Conservation (phyloP, 257 asterid genomes). For the Vinca minor region DNA sequence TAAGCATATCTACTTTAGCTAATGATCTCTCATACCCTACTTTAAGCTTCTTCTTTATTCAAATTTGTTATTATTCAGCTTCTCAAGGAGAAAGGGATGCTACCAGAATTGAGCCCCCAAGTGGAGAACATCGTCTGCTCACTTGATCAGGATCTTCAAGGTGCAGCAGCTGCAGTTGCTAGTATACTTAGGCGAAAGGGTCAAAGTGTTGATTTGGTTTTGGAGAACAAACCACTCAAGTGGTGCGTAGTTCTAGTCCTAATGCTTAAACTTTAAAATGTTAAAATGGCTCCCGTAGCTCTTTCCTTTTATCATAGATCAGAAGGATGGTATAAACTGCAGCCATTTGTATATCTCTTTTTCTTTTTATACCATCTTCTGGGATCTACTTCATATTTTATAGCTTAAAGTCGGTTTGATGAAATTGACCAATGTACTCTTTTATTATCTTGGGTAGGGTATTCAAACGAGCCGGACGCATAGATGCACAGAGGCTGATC, state of each 20-base stretch:
- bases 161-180: conserved; percentile 71
- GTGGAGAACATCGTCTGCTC: conserved; percentile 81
- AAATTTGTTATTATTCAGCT: conserved; percentile 37
- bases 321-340: background rate
- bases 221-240: conserved; percentile 87
- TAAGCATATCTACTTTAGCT: background rate
- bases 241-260: conserved; percentile 36
- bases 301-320: background rate
- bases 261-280: background rate
- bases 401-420: background rate
- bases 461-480: conserved; percentile 69
- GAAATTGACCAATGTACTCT: background rate
- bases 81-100: conserved; percentile 77
- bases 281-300: background rate
- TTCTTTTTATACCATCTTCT: background rate
- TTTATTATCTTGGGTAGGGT: conserved; percentile 38
- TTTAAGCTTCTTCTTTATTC: background rate
- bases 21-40: background rate
- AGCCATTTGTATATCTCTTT: background rate
- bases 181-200: conserved; percentile 73
- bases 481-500: conserved; percentile 70
- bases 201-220: conserved; percentile 75
- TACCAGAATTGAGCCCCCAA: conserved; percentile 63
- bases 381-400: background rate
- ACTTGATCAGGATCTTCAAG: conserved; percentile 66